Conservation (phyloP, 2,329 filamentous ascomycete genomes). For the Trichoderma breve region DNA sequence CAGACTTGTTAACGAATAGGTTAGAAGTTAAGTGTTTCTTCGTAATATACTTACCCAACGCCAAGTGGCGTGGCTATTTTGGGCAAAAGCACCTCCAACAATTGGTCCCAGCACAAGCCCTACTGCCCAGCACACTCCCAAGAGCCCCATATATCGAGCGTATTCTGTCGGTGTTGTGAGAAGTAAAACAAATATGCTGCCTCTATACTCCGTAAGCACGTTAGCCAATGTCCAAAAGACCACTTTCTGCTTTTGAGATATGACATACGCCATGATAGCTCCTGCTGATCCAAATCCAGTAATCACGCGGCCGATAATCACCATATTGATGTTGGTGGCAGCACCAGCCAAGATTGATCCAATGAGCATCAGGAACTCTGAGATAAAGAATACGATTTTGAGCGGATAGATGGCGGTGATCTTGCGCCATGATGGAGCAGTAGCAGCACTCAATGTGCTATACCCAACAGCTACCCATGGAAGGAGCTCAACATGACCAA, state of each 20-base stretch:
- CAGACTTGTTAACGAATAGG: slow-evolving; percentile 4
- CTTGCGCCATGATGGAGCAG: slow-evolving; percentile 30
- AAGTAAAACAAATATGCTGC: background rate
- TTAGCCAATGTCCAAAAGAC: background rate
- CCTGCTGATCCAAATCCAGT: background rate
- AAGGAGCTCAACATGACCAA: slow-evolving; percentile 38
- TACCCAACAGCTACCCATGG: slow-evolving; percentile 37
- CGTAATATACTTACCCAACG: slow-evolving; percentile 27
- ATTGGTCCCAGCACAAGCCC: slow-evolving; percentile 26
- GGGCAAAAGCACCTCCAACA: slow-evolving; percentile 34
- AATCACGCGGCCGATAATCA: slow-evolving; percentile 33
- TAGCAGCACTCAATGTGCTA: slow-evolving; percentile 29
- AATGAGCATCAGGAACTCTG: background rate
- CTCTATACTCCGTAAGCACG: background rate
- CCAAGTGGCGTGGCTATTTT: slow-evolving; percentile 40
- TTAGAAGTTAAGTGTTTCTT: rapidly evolving
- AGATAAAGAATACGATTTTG: slow-evolving; percentile 30
- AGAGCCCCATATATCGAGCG: slow-evolving; percentile 27
- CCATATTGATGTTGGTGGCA: slow-evolving; percentile 29
- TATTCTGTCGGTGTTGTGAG: slow-evolving; percentile 21
- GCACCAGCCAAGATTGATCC: slow-evolving; percentile 28
- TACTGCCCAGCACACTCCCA: slow-evolving; percentile 30
- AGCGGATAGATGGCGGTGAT: slow-evolving; percentile 30
- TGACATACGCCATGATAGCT: background rate
- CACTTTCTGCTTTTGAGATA: background rate